Conservation (phyloP, 495 filamentous ascomycete species). For the Hyaloscypha variabilis region DNA sequence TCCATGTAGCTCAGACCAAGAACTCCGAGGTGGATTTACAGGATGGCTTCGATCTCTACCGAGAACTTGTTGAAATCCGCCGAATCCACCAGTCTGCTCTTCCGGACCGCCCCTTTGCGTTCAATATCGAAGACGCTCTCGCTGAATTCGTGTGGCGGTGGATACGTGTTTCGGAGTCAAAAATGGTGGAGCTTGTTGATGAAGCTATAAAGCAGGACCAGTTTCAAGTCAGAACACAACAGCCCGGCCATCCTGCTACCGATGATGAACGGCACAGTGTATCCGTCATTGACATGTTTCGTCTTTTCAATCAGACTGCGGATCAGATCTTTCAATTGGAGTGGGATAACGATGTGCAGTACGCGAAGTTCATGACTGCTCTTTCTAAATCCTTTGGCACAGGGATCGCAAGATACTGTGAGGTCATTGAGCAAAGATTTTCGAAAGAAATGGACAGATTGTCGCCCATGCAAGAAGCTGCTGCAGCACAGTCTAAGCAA, state of each 20-base stretch:
- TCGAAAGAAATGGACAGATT: slow-evolving; percentile 89
- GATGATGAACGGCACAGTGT: slow-evolving; percentile 91
- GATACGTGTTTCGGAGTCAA: slow-evolving; percentile 79
- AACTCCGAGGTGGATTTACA: slow-evolving; percentile 80
- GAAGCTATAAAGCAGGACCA: slow-evolving; percentile 86
- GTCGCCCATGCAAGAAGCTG: slow-evolving; percentile 83
- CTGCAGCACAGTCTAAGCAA: slow-evolving; percentile 76
- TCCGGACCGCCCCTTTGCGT: slow-evolving; percentile 69
- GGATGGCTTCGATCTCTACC: slow-evolving; percentile 94
- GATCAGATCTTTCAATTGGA: slow-evolving; percentile 83
- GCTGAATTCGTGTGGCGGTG: slow-evolving; percentile 95
- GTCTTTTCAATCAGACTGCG: slow-evolving; percentile 86
- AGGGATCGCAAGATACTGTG: slow-evolving; percentile 88
- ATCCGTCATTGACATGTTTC: slow-evolving; percentile 92
- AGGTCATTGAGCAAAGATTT: slow-evolving; percentile 85
- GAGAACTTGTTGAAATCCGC: slow-evolving; percentile 80
- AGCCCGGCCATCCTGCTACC: slow-evolving; percentile 59
- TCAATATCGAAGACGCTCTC: slow-evolving; percentile 82
- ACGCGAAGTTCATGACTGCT: slow-evolving; percentile 97
- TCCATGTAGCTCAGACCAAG: slow-evolving; percentile 66
- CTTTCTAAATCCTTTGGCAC: slow-evolving; percentile 82
- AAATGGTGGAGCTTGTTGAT: slow-evolving; percentile 83
- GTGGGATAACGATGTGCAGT: slow-evolving; percentile 92
- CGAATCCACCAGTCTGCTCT: slow-evolving; percentile 74
- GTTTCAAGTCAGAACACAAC: slow-evolving; percentile 69